Evolutionary conservation across 257 asterid genomes (phyloP).

Genomic region (Nicotiana obtusifolia): DNA sequence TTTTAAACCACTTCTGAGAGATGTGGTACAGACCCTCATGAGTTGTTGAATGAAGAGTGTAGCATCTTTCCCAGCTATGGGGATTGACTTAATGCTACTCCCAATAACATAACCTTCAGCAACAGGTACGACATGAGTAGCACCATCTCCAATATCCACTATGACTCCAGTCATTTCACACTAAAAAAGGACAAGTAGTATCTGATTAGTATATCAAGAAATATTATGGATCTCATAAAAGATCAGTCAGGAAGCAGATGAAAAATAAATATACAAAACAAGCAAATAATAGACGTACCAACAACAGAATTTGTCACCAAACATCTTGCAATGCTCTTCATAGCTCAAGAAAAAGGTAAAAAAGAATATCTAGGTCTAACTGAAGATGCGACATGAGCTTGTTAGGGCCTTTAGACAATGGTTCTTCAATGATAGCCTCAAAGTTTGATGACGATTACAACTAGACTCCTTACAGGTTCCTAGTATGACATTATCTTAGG

Average conservation of each 20-base stretch:
- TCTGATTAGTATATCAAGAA: not conserved
- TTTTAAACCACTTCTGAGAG: not conserved
- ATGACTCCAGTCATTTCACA: constrained; percentile 99
- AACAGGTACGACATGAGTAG: constrained; percentile 96
- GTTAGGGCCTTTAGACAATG: not conserved
- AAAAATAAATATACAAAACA: not conserved
- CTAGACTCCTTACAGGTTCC: not conserved
- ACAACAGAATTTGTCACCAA: not conserved
- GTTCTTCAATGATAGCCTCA: not conserved
- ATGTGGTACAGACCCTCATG: constrained; percentile 50
- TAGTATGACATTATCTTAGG: not conserved
- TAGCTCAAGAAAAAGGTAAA: not conserved
- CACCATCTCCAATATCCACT: constrained; percentile 96
- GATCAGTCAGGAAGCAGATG: not conserved
- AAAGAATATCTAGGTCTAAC: not conserved
- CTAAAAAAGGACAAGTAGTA: constrained; percentile 28
- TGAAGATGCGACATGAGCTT: not conserved
- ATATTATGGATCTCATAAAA: not conserved
- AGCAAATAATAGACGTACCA: not conserved
- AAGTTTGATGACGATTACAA: not conserved
- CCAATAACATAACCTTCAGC: constrained; percentile 98
- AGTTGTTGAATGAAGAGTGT: constrained; percentile 88
- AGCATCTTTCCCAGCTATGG: constrained; percentile 79
- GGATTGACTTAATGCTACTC: constrained; percentile 92
- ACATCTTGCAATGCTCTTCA: not conserved